These are phyloP conservation scores for Yarrowia divulgata DNA, from an alignment of 805 yeast species.

Conservation along the genomic window DNA sequence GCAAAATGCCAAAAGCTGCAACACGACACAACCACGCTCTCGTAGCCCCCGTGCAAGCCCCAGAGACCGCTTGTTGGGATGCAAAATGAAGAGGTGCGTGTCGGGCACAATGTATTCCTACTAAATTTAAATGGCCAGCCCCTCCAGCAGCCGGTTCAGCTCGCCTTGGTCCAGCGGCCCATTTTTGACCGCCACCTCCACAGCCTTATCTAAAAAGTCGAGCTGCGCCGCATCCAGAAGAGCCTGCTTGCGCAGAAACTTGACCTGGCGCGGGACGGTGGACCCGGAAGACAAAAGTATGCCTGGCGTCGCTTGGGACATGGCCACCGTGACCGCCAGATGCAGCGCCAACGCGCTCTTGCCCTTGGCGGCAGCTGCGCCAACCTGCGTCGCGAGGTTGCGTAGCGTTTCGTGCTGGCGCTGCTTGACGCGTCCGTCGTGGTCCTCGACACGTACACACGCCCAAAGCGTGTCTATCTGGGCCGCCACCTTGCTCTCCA, in stretches of 20 bases:
- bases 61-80: not conserved
- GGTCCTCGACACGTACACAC: constrained; percentile 32
- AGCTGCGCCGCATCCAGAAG: constrained; percentile 31
- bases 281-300: constrained; percentile 32
- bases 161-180: constrained; percentile 16
- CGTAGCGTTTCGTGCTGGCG: constrained; percentile 16
- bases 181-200: constrained; percentile 28
- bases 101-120: constrained; percentile 10
- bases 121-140: constrained; percentile 12
- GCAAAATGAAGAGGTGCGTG: constrained; percentile 15
- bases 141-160: constrained; percentile 18
- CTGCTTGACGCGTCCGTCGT: constrained; percentile 34
- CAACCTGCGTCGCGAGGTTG: constrained; percentile 30
- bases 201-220: constrained; percentile 30
- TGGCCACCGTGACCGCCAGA: constrained; percentile 29
- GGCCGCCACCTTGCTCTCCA: constrained; percentile 30
- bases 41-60: not conserved
- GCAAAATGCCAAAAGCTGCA: constrained; percentile 16
- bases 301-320: constrained; percentile 32
- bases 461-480: constrained; percentile 22
- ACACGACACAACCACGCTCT: constrained; percentile 22
- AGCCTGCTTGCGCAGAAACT: constrained; percentile 25
- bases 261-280: constrained; percentile 31
- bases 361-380: constrained; percentile 26
- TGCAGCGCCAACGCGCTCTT: constrained; percentile 37